Evolutionary conservation across 805 yeast genomes (phyloP).

Genomic region (Kuraishia floccosa): DNA sequence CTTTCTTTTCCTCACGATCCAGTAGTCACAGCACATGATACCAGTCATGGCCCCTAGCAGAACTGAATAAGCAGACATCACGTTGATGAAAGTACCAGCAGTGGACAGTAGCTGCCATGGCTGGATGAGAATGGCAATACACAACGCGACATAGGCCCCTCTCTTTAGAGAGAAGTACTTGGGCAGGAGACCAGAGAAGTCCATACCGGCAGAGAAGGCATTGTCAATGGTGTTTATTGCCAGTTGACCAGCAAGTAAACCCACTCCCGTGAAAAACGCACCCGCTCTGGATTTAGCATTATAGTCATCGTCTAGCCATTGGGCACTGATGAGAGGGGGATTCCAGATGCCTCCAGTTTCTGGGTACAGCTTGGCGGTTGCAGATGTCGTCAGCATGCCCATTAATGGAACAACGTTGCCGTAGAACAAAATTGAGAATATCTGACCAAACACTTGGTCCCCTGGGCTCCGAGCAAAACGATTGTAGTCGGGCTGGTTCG

Average conservation of each 20-base stretch:
- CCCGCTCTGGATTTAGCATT: conserved; percentile 30
- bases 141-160: conserved; percentile 30
- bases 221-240: conserved; percentile 25
- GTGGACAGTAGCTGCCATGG: conserved; percentile 29
- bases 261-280: conserved; percentile 30
- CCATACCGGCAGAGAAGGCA: conserved; percentile 38
- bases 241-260: conserved; percentile 24
- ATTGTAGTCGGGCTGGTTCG: conserved; percentile 23
- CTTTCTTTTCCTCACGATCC: conserved; percentile 24
- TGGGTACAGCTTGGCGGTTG: conserved; percentile 26
- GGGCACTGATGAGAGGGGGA: conserved; percentile 27
- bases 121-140: conserved; percentile 20
- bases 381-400: conserved; percentile 33
- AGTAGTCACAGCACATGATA: conserved; percentile 24
- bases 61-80: conserved; percentile 19
- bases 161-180: conserved; percentile 27
- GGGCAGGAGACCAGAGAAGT: conserved; percentile 35
- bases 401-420: conserved; percentile 24
- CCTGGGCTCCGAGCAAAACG: conserved; percentile 13
- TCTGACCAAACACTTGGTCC: conserved; percentile 16
- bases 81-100: conserved; percentile 21
- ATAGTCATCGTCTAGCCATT: conserved; percentile 28
- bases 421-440: conserved; percentile 16
- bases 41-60: conserved; percentile 27
- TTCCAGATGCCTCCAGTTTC: conserved; percentile 26